Conservation (phyloP, 2,329 filamentous ascomycete genomes). For the Hypocreales sp. region DNA sequence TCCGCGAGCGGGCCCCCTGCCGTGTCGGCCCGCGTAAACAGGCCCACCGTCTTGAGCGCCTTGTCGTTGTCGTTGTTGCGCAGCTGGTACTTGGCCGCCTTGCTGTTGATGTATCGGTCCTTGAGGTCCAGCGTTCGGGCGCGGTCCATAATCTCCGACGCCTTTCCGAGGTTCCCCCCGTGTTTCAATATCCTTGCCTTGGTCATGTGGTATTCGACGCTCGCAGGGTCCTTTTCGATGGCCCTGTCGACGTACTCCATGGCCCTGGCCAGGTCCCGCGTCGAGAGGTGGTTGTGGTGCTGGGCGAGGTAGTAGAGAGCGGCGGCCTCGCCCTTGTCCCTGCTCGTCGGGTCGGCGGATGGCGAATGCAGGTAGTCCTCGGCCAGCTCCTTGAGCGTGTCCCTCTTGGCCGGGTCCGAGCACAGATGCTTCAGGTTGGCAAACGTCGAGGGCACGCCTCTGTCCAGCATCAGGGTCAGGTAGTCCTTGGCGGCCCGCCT, state of each 20-base stretch:
- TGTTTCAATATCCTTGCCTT: conserved; percentile 94
- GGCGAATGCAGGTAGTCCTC: conserved; percentile 58
- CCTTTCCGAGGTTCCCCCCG: conserved; percentile 61
- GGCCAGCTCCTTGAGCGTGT: conserved; percentile 59
- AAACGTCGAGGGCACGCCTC: conserved; percentile 90
- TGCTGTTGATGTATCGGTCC: conserved; percentile 97
- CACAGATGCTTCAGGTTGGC: conserved; percentile 94
- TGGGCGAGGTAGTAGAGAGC: conserved; percentile 89
- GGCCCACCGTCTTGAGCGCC: conserved; percentile 74
- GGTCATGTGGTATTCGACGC: conserved; percentile 87
- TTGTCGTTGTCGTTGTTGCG: conserved; percentile 82
- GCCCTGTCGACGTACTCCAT: conserved; percentile 71
- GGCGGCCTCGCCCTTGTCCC: conserved; percentile 54
- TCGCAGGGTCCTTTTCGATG: conserved; percentile 62
- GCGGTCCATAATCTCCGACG: conserved; percentile 75
- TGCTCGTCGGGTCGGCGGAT: conserved; percentile 29
- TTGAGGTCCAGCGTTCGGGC: conserved; percentile 74
- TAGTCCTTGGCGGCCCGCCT: conserved; percentile 63
- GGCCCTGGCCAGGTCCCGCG: conserved; percentile 70
- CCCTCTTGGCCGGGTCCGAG: conserved; percentile 58
- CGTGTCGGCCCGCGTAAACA: conserved; percentile 88
- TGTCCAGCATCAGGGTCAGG: conserved; percentile 70
- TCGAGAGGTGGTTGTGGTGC: conserved; percentile 88
- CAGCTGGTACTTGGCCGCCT: conserved; percentile 91
- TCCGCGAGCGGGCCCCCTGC: conserved; percentile 78